Evolutionary conservation across 768 basidiomycete genomes (phyloP).

Genomic region (Calvatia gigantea): DNA sequence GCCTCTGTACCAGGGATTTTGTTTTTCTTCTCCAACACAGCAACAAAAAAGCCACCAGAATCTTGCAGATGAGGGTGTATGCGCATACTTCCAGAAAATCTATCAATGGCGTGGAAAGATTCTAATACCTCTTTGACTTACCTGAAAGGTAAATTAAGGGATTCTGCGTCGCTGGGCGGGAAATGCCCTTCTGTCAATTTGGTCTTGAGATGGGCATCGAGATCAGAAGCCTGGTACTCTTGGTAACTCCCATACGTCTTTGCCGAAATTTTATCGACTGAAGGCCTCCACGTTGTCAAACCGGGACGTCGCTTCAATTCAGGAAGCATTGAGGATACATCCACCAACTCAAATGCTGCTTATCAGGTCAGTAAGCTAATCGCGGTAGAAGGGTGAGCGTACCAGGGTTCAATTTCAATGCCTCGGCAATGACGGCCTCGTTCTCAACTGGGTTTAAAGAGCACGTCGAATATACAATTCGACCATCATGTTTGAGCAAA

Average conservation of each 20-base stretch:
- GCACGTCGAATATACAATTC: conserved; percentile 97
- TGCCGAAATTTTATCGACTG: conserved; percentile 49
- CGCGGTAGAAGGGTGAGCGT: conserved; percentile 15
- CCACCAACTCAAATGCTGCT: conserved; percentile 73
- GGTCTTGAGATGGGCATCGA: conserved; percentile 46
- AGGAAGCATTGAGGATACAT: conserved; percentile 70
- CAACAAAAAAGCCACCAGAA: conserved; percentile 97
- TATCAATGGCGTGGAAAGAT: neutral
- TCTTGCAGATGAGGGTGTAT: conserved; percentile 96
- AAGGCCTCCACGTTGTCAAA: conserved; percentile 74
- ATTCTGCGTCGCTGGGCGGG: conserved; percentile 66
- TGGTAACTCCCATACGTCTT: conserved; percentile 58
- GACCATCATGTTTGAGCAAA: conserved; percentile 76
- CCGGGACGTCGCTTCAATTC: conserved; percentile 76
- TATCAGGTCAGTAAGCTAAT: neutral
- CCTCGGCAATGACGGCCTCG: conserved; percentile 90
- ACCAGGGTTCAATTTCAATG: conserved; percentile 72
- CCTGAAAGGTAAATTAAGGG: conserved; percentile 71
- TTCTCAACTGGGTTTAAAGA: conserved; percentile 97
- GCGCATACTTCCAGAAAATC: conserved; percentile 58
- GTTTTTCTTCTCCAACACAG: conserved; percentile 63
- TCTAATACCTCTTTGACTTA: conserved; percentile 25
- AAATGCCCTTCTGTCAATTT: conserved; percentile 76
- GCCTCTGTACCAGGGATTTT: neutral
- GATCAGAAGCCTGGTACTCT: conserved; percentile 49